Conservation (phyloP, 2,329 filamentous ascomycete species). For the Aspergillus hiratsukae region DNA sequence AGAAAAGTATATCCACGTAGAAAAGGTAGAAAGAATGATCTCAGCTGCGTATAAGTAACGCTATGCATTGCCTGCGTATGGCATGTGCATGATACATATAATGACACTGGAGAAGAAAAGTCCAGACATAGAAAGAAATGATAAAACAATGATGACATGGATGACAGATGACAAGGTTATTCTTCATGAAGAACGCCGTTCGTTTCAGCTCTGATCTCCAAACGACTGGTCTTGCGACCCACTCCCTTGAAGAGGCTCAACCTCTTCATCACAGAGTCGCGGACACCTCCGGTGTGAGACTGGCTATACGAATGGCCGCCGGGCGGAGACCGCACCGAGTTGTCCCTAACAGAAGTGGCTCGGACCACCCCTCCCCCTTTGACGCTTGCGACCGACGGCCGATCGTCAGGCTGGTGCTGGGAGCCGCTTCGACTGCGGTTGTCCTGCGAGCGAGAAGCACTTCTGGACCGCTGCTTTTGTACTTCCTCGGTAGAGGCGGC, state of each 20-base stretch:
- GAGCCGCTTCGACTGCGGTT: slow-evolving; percentile 26
- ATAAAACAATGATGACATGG: slow-evolving; percentile 6
- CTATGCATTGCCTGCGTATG: slow-evolving; percentile 13
- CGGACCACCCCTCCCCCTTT: background rate
- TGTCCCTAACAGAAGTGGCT: background rate
- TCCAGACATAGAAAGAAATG: slow-evolving; percentile 21
- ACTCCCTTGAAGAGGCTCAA: slow-evolving; percentile 69
- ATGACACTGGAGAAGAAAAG: slow-evolving; percentile 5
- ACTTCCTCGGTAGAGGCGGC: slow-evolving; percentile 19
- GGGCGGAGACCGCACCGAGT: slow-evolving; percentile 13
- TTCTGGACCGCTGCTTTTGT: slow-evolving; percentile 22
- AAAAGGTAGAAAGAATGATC: background rate
- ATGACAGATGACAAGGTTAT: slow-evolving; percentile 22
- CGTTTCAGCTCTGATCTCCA: slow-evolving; percentile 36
- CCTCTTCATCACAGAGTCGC: slow-evolving; percentile 68
- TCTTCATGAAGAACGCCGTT: slow-evolving; percentile 33
- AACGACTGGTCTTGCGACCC: slow-evolving; percentile 63
- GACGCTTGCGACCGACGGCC: slow-evolving; percentile 10
- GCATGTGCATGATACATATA: slow-evolving; percentile 1
- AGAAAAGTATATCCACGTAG: slow-evolving; percentile 6
- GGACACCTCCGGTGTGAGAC: slow-evolving; percentile 29
- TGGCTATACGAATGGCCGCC: slow-evolving; percentile 35
- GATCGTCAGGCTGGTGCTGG: slow-evolving; percentile 21
- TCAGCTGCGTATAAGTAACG: slow-evolving; percentile 6
- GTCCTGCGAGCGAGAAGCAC: slow-evolving; percentile 21